phyloP scores from a whole-genome alignment of 768 basidiomycete species.

The Steccherinum ochraceum region DNA sequence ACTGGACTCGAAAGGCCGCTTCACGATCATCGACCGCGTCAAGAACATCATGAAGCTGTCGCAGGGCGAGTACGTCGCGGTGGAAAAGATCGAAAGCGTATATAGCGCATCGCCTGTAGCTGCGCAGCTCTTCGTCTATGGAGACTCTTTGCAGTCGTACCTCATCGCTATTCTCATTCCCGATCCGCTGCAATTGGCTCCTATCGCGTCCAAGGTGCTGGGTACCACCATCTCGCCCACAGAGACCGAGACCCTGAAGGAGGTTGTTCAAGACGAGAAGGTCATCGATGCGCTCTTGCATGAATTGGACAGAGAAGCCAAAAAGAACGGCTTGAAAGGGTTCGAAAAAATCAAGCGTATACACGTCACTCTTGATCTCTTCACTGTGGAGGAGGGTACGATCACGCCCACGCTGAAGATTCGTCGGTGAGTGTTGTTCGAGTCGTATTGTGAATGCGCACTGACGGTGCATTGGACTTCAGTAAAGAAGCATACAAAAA shows the following conservation, averaged over 20 bases:
- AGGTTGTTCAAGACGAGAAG: constrained; percentile 53
- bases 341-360: constrained; percentile 86
- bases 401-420: constrained; percentile 92
- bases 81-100: constrained; percentile 89
- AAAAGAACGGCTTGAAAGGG: constrained; percentile 42
- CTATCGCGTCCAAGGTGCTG: constrained; percentile 44
- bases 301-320: constrained; percentile 52
- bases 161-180: constrained; percentile 80
- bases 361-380: constrained; percentile 65
- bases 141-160: constrained; percentile 82
- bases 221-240: constrained; percentile 45
- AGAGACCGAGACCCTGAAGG: constrained; percentile 43
- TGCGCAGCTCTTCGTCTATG: constrained; percentile 82
- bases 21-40: constrained; percentile 91
- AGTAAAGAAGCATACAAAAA: constrained; percentile 70
- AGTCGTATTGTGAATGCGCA: background rate
- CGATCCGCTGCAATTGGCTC: constrained; percentile 70
- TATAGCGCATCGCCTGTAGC: constrained; percentile 68
- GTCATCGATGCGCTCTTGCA: constrained; percentile 51
- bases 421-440: constrained; percentile 41
- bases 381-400: constrained; percentile 73
- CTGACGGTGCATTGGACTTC: constrained; percentile 1
- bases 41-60: constrained; percentile 99
- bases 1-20: constrained; percentile 70
- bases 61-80: constrained; percentile 97